phyloP scores from a whole-genome alignment of 306 rosid genomes.

The Cucumis sativus region Cucumber_9930_V3 NC_026655.2:27244001-27244500 shows the following conservation, averaged over 20 bases:
- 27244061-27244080: neutral
- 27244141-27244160: slow-evolving; percentile 85
- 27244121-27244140: slow-evolving; percentile 30
- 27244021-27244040: neutral
- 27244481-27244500: slow-evolving; percentile 88
- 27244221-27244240: slow-evolving; percentile 73
- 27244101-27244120: neutral
- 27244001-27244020: neutral
- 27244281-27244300: neutral
- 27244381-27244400: neutral
- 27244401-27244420: neutral
- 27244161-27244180: slow-evolving; percentile 59
- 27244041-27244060: neutral
- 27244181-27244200: slow-evolving; percentile 59
- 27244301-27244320: neutral
- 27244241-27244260: slow-evolving; percentile 86
- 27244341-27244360: neutral
- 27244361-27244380: neutral
- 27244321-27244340: neutral
- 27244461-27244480: slow-evolving; percentile 60
- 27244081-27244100: neutral
- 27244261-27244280: slow-evolving; percentile 1
- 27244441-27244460: neutral
- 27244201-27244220: slow-evolving; percentile 63
- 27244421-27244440: neutral